These are phyloP conservation scores for Lactarius tabidus DNA, from an alignment of 768 basidiomycete species.

Conservation along the genomic window DNA sequence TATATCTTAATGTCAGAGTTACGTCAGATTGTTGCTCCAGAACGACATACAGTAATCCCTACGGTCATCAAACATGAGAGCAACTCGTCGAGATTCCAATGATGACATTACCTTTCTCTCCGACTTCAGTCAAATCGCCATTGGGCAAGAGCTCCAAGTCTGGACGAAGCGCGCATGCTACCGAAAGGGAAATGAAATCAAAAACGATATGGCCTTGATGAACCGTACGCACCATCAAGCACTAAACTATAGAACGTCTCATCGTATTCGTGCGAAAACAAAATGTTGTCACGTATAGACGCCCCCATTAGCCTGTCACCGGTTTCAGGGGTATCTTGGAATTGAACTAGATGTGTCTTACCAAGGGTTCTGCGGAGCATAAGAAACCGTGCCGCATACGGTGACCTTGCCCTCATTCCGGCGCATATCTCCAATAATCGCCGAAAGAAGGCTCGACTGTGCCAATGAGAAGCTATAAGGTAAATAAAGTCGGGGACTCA, in stretches of 20 bases:
- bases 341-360: slow-evolving; percentile 31
- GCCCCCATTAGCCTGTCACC: slow-evolving; percentile 71
- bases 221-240: slow-evolving; percentile 55
- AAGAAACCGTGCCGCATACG: slow-evolving; percentile 68
- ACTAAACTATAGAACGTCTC: slow-evolving; percentile 79
- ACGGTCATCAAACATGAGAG: slow-evolving; percentile 27
- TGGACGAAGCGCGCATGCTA: slow-evolving; percentile 79
- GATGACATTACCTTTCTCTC: slow-evolving; percentile 62
- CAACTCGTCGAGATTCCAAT: not conserved
- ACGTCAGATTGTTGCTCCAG: not conserved
- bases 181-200: not conserved
- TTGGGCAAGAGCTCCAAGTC: slow-evolving; percentile 77
- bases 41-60: slow-evolving; percentile 54
- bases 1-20: slow-evolving; percentile 29
- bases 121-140: slow-evolving; percentile 82
- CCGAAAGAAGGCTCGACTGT: slow-evolving; percentile 69
- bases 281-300: slow-evolving; percentile 84
- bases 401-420: slow-evolving; percentile 68
- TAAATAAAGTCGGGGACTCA: slow-evolving; percentile 30
- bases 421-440: slow-evolving; percentile 85
- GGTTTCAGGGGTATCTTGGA: not conserved
- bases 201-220: not conserved
- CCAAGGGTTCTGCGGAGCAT: slow-evolving; percentile 88
- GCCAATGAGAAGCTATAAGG: slow-evolving; percentile 13
- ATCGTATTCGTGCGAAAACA: slow-evolving; percentile 88